Evolutionary conservation across 129 eudicot genomes (phyloP).

Genomic region (Deinandra increscens): DNA sequence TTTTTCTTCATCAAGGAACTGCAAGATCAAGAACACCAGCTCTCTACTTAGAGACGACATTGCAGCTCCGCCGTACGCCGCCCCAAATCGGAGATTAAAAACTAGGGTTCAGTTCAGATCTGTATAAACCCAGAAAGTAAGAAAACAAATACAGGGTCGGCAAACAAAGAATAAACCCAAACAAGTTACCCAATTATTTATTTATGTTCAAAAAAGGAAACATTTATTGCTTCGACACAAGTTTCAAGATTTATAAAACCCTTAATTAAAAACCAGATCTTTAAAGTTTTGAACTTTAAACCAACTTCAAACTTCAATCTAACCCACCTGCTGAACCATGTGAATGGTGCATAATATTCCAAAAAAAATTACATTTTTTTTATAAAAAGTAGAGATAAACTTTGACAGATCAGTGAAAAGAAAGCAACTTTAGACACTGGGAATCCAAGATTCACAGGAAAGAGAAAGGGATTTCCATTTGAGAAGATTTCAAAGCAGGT

Average conservation of each 20-base stretch:
- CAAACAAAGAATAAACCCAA: constrained; percentile 12
- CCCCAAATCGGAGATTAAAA: constrained; percentile 35
- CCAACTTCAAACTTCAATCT: constrained; percentile 26
- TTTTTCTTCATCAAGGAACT: constrained; percentile 93
- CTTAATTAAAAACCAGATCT: constrained; percentile 20
- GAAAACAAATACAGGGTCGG: constrained; percentile 42
- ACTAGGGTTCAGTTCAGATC: constrained; percentile 58
- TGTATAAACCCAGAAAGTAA: constrained; percentile 36
- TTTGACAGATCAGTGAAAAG: constrained; percentile 8
- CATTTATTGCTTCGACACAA: constrained; percentile 45
- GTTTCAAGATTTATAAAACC: constrained; percentile 33
- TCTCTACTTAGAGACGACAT: constrained; percentile 95
- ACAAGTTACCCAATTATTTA: constrained; percentile 37
- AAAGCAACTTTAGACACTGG: constrained; percentile 12
- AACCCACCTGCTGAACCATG: constrained; percentile 14
- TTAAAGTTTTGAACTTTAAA: not conserved
- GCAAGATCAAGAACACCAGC: constrained; percentile 84
- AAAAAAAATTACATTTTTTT: not conserved
- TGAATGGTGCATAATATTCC: not conserved
- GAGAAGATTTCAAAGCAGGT: constrained; percentile 19
- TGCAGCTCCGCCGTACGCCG: constrained; percentile 30
- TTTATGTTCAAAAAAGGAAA: constrained; percentile 30
- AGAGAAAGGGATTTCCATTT: not conserved
- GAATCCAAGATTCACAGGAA: not conserved
- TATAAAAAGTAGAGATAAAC: not conserved